Conservation (phyloP, 495 filamentous ascomycete species). For the Penicillium nucicola region DNA sequence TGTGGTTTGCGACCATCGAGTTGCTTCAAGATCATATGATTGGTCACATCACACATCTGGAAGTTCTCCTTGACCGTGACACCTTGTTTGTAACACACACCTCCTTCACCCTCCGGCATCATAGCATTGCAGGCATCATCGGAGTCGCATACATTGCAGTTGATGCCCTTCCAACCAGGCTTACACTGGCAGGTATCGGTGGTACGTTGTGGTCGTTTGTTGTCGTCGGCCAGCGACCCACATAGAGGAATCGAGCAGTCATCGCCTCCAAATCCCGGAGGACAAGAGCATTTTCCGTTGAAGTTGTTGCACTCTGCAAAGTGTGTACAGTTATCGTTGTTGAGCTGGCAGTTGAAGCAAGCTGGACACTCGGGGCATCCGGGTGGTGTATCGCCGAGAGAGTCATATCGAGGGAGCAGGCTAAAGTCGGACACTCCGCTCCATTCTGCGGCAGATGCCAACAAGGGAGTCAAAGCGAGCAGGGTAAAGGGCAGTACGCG, state of each 20-base stretch:
- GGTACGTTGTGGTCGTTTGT: constrained; percentile 66
- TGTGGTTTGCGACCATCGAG: constrained; percentile 81
- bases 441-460: constrained; percentile 23
- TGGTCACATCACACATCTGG: constrained; percentile 98
- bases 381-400: constrained; percentile 54
- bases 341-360: constrained; percentile 96
- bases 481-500: constrained; percentile 23
- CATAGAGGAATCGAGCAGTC: constrained; percentile 88
- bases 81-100: constrained; percentile 88
- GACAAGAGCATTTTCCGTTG: constrained; percentile 89
- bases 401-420: constrained; percentile 37
- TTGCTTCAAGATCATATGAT: constrained; percentile 83
- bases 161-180: constrained; percentile 96
- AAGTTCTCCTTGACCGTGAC: constrained; percentile 90
- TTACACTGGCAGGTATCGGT: constrained; percentile 76
- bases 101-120: constrained; percentile 74
- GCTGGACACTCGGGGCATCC: constrained; percentile 59
- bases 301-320: constrained; percentile 80
- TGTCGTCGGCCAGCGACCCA: constrained; percentile 78
- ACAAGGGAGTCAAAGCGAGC: constrained; percentile 23
- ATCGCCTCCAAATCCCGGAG: constrained; percentile 86
- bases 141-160: constrained; percentile 92
- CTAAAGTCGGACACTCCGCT: constrained; percentile 32
- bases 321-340: constrained; percentile 85
- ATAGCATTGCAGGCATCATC: constrained; percentile 80